These are phyloP conservation scores for Primulina eburnea DNA, from an alignment of 257 asterid species.

Conservation along the genomic window DNA sequence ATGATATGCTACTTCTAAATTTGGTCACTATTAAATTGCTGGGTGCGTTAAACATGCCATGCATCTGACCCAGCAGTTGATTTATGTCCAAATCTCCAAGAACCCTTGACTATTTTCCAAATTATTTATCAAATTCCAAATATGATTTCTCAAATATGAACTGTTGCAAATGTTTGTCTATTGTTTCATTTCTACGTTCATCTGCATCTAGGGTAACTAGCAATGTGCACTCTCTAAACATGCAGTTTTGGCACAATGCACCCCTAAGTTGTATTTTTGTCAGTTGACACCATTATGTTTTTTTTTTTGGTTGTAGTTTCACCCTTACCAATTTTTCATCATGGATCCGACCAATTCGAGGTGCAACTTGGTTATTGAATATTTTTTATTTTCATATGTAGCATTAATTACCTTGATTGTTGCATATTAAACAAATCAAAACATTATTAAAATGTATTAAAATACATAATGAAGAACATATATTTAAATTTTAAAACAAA, in stretches of 20 bases:
- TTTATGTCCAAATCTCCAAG: slow-evolving; percentile 14
- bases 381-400: neutral
- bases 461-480: too few species aligned
- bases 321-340: neutral
- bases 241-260: neutral
- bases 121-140: too few species aligned
- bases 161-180: too few species aligned
- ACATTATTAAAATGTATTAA: too few species aligned
- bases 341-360: neutral
- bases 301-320: neutral
- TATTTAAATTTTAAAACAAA: too few species aligned
- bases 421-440: neutral
- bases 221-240: neutral
- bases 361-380: neutral
- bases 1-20: neutral
- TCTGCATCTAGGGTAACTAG: neutral
- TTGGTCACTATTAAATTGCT: neutral
- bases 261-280: neutral
- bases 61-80: slow-evolving; percentile 1
- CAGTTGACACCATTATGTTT: neutral
- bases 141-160: too few species aligned
- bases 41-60: slow-evolving; percentile 2
- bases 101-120: slow-evolving; percentile 2
- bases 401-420: neutral
- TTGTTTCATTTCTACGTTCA: too few species aligned